These are phyloP conservation scores for Scutellaria galericulata DNA, from an alignment of 257 asterid genomes.

Conservation along the genomic window DNA sequence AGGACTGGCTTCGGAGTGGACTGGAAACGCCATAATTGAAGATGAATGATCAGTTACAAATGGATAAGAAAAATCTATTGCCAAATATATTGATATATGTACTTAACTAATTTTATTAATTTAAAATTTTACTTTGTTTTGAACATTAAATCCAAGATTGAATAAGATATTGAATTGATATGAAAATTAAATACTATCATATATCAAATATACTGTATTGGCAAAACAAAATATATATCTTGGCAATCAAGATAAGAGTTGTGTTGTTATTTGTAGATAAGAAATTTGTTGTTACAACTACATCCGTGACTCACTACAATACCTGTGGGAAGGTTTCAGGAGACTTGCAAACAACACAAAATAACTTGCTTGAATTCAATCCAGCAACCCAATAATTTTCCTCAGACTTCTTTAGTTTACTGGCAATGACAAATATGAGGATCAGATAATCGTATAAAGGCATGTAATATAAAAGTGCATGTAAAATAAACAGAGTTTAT, in stretches of 20 bases:
- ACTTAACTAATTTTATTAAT: no score
- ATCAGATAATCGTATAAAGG: constrained; percentile 20
- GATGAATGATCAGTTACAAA: constrained; percentile 27
- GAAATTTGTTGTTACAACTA: no score
- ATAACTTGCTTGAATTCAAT: constrained; percentile 72
- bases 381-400: constrained; percentile 93
- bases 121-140: no score
- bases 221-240: no score
- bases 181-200: no score
- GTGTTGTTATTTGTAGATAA: no score
- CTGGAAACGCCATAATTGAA: constrained; percentile 50
- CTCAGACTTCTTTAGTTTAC: constrained; percentile 71
- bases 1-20: constrained; percentile 86
- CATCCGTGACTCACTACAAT: constrained; percentile 26
- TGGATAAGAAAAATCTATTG: neutral
- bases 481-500: neutral
- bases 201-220: no score
- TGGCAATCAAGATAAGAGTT: no score
- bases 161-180: no score
- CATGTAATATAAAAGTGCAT: neutral
- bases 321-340: constrained; percentile 94
- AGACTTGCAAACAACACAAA: constrained; percentile 86
- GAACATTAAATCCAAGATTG: no score
- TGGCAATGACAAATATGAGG: constrained; percentile 53
- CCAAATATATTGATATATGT: no score